Percentiles rank a stretch among this genome's conserved stretches.
phyloP scores from a whole-genome alignment of 805 yeast species.

The Middelhovenomyces tepae region DNA sequence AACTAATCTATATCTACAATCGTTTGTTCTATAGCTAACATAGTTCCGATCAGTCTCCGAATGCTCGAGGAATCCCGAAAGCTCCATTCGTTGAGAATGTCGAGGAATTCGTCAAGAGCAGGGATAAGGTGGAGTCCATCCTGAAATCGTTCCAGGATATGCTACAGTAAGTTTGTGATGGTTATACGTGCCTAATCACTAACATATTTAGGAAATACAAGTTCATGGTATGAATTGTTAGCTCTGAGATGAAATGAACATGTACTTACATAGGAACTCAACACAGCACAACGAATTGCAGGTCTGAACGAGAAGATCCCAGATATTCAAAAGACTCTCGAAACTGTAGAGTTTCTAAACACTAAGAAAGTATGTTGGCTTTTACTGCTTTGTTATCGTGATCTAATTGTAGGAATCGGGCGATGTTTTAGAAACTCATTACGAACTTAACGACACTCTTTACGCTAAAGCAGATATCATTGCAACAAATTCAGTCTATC shows the following conservation, averaged over 20 bases:
- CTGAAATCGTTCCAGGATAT: slow-evolving; percentile 77
- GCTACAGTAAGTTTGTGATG: slow-evolving; percentile 36
- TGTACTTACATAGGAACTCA: slow-evolving; percentile 30
- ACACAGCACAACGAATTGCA: slow-evolving; percentile 31
- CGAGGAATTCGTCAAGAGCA: slow-evolving; percentile 58
- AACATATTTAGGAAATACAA: slow-evolving; percentile 50
- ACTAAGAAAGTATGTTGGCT: slow-evolving; percentile 31
- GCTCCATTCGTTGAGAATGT: slow-evolving; percentile 90
- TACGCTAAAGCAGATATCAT: slow-evolving; percentile 74
- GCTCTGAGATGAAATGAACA: slow-evolving; percentile 40
- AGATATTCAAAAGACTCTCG: slow-evolving; percentile 82
- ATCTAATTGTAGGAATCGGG: slow-evolving; percentile 27
- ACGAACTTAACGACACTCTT: slow-evolving; percentile 87
- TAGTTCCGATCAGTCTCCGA: slow-evolving; percentile 35
- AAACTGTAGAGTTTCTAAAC: slow-evolving; percentile 55
- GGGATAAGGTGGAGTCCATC: slow-evolving; percentile 61
- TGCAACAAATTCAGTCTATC: slow-evolving; percentile 55
- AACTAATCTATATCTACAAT: slow-evolving; percentile 3
- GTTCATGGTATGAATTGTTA: slow-evolving; percentile 78
- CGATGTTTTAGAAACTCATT: slow-evolving; percentile 58
- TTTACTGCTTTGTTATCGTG: slow-evolving; percentile 18
- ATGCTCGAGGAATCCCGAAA: slow-evolving; percentile 93
- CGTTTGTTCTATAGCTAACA: not conserved
- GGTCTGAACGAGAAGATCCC: slow-evolving; percentile 67
- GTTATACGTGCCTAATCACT: not conserved